Percentiles rank a stretch among this genome's conserved stretches.
phyloP scores from a whole-genome alignment of 2,329 filamentous ascomycete genomes.

The Diaporthe velutina region DNA sequence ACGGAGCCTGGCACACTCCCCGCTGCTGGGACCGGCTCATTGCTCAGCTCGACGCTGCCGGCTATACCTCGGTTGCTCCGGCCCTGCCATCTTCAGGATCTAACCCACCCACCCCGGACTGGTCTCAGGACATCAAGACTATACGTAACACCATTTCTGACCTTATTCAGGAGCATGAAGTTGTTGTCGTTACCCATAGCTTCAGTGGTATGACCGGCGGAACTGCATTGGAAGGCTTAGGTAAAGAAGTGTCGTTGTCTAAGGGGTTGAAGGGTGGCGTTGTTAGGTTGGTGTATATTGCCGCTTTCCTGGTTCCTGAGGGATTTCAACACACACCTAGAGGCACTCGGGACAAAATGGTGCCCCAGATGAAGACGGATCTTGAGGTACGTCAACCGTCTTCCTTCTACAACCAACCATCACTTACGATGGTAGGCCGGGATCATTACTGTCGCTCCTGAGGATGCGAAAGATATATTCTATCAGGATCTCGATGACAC shows the following conservation, averaged over 20 bases:
- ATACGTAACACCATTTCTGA: constrained; percentile 40
- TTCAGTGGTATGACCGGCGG: constrained; percentile 46
- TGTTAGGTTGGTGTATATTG: constrained; percentile 43
- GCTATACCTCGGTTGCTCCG: constrained; percentile 41
- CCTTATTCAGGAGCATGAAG: constrained; percentile 40
- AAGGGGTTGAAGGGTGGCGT: constrained; percentile 43
- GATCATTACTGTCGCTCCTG: constrained; percentile 40
- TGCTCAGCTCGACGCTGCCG: constrained; percentile 36
- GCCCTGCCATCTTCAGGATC: constrained; percentile 43
- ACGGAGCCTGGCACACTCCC: constrained; percentile 44
- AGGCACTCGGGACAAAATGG: constrained; percentile 42
- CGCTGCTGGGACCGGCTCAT: constrained; percentile 41
- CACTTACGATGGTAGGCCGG: constrained; percentile 39
- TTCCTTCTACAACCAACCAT: neutral
- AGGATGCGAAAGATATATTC: constrained; percentile 44
- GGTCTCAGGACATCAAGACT: constrained; percentile 37
- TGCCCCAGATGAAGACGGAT: constrained; percentile 44
- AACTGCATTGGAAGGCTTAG: constrained; percentile 43
- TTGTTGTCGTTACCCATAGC: constrained; percentile 44
- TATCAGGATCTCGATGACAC: constrained; percentile 45
- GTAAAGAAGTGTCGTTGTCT: constrained; percentile 38
- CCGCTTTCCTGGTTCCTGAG: constrained; percentile 44
- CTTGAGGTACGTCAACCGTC: constrained; percentile 38
- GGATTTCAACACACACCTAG: constrained; percentile 43
- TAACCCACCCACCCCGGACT: constrained; percentile 42